These are phyloP conservation scores for Coemansia sp. DNA, from an alignment of 192 early-diverging fungal species.

Conservation along the genomic window DNA sequence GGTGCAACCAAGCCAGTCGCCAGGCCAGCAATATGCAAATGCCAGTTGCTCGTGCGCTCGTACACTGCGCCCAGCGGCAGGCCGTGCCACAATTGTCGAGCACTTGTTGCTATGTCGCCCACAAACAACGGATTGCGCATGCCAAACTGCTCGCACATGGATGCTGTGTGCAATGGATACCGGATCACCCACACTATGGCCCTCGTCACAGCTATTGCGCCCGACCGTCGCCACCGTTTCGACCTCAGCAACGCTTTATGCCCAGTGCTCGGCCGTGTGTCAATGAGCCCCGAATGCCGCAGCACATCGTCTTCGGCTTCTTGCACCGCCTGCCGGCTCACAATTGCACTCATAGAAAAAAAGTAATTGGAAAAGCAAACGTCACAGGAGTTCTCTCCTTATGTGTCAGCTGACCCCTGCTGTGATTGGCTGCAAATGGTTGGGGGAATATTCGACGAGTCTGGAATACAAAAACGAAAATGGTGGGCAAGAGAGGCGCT, in stretches of 20 bases:
- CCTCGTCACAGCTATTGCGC: slow-evolving; percentile 11
- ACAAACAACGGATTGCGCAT: neutral
- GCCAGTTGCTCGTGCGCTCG: slow-evolving; percentile 21
- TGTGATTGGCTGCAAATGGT: neutral
- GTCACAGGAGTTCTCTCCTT: neutral
- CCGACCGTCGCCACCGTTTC: slow-evolving; percentile 16
- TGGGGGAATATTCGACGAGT: neutral
- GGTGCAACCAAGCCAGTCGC: neutral
- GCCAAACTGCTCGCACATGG: slow-evolving; percentile 23
- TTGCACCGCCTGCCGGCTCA: slow-evolving; percentile 1
- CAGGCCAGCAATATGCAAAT: slow-evolving; percentile 8
- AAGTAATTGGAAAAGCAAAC: neutral
- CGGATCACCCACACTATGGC: slow-evolving; percentile 5
- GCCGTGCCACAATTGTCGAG: neutral
- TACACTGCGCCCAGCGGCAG: slow-evolving; percentile 20
- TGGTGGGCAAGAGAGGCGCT: neutral
- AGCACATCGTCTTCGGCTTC: slow-evolving; percentile 20
- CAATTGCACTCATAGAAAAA: neutral
- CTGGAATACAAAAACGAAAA: neutral
- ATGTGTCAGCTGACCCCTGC: neutral
- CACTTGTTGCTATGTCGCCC: too few relatives aligned
- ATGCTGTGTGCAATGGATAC: slow-evolving; percentile 28
- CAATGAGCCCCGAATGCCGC: slow-evolving; percentile 11
- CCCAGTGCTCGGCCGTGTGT: neutral
- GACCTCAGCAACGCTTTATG: slow-evolving; percentile 2